phyloP scores from a whole-genome alignment of 2,329 filamentous ascomycete genomes.

The Talaromyces funiculosus region DNA sequence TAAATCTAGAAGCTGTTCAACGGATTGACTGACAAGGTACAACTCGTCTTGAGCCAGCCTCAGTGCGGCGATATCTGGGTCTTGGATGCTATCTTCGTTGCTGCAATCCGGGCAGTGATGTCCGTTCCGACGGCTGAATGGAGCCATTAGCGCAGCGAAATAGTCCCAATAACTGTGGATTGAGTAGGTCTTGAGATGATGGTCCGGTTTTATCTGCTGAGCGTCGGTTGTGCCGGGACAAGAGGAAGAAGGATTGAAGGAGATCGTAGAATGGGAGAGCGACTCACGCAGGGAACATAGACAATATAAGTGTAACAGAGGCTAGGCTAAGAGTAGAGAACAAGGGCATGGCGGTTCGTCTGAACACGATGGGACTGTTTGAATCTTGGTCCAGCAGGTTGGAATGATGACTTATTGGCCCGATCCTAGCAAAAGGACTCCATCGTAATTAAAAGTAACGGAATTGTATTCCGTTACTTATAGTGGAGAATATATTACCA shows the following conservation, averaged over 20 bases:
- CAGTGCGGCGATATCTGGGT: neutral
- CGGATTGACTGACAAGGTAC: neutral
- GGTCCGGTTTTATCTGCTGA: neutral
- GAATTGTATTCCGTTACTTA: neutral
- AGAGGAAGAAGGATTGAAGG: neutral
- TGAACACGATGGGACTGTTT: neutral
- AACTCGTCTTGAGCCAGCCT: neutral
- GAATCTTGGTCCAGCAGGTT: neutral
- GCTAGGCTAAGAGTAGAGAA: neutral
- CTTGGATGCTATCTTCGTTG: neutral
- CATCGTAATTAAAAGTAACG: neutral
- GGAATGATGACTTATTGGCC: neutral
- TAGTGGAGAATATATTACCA: neutral
- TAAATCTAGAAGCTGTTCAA: constrained; percentile 5
- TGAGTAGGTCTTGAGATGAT: neutral
- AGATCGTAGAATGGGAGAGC: neutral
- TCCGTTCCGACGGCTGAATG: neutral
- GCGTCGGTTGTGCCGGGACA: neutral
- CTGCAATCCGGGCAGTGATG: neutral
- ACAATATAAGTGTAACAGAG: neutral
- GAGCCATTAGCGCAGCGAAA: neutral
- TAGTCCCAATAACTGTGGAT: neutral
- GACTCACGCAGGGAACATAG: neutral
- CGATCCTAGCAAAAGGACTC: neutral
- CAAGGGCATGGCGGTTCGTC: neutral